Percentiles rank a stretch among this genome's conserved stretches.
Evolutionary conservation across 768 basidiomycete species (phyloP).

Genomic region (Pleurotus citrinopileatus): DNA sequence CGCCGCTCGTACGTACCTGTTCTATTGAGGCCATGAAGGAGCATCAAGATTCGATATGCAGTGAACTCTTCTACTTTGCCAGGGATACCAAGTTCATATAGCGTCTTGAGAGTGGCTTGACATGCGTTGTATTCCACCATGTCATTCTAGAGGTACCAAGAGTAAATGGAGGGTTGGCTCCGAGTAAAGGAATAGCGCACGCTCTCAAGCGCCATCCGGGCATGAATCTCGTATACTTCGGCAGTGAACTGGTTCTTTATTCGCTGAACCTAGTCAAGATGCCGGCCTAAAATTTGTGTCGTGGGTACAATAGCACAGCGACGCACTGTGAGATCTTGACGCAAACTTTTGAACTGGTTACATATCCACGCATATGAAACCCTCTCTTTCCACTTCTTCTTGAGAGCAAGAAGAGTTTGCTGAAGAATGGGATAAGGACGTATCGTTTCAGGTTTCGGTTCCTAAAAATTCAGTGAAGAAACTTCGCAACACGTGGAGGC

Average conservation of each 20-base stretch:
- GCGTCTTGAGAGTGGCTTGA: conserved; percentile 81
- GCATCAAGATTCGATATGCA: conserved; percentile 95
- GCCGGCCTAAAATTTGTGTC: too few relatives aligned
- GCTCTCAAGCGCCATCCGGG: conserved; percentile 91
- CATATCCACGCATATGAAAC: conserved; percentile 85
- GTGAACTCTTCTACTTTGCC: conserved; percentile 96
- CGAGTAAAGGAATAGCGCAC: conserved; percentile 37
- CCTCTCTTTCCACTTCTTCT: conserved; percentile 84
- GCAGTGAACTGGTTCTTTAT: conserved; percentile 99
- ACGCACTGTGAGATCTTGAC: conserved; percentile 96
- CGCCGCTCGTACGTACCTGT: conserved; percentile 54
- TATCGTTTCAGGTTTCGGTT: conserved; percentile 92
- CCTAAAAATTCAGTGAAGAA: conserved; percentile 44
- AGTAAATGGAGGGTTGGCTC: conserved; percentile 11
- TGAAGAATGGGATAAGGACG: conserved; percentile 84
- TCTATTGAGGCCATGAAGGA: conserved; percentile 90
- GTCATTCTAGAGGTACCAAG: conserved; percentile 60
- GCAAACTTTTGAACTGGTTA: conserved; percentile 95
- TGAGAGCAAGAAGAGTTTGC: conserved; percentile 83
- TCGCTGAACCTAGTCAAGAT: conserved; percentile 79
- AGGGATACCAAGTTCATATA: conserved; percentile 91
- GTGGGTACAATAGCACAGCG: too few relatives aligned
- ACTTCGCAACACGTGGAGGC: background rate
- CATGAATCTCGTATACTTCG: conserved; percentile 97
- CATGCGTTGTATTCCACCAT: conserved; percentile 99